Evolutionary conservation across 306 rosid genomes (phyloP), one percentile per base, ranked within the genome.

Genomic region (Citrullus amarus): DNA sequence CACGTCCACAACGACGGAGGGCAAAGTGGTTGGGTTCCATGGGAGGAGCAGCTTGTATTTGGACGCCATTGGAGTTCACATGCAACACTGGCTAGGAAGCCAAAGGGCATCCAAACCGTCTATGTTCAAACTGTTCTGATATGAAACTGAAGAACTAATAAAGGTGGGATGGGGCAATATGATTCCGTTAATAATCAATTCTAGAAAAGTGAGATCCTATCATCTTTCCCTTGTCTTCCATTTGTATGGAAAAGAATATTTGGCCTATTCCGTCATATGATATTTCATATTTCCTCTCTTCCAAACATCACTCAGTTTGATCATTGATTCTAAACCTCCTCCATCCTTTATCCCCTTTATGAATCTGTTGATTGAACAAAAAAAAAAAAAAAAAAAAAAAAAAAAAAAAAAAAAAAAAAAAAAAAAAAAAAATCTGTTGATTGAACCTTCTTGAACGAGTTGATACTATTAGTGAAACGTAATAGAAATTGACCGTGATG

Each of bases 81-180:
- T 92, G 98, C 97, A 94, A 50, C 97, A 94, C 56, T 94, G 98
- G 98, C 87, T 92, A 0, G 98, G 96, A 79, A 92, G 79, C 81
- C 96, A 90, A 81, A 89, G 80, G 79, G 32, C 80, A 75, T 71
- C 86, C 46, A 90, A 78, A 83, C 60, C 90, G 11, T 89, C 91
- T 54, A 72, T 87, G 79, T 94, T 92, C 88, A 94, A 82, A 85
- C 62, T 73, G 77, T 94, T 90, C 85, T 89, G 83, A 88, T 78
- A 22, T 22, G 48, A 36, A 43, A 56, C 34, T 39, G 10, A 20
- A 36, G 38, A 36, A 25, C 4, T 9, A 34, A 74, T 51, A 74
- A 51, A 30, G 62, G 32, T 32, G 46, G 46, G 22, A 18, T 15
- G 58, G 38, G 48, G 36, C 77, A 48, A 46, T 70, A 71, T 28